These are phyloP conservation scores for Agaricus blazei DNA, from an alignment of 768 basidiomycete species.

Conservation along the genomic window DNA sequence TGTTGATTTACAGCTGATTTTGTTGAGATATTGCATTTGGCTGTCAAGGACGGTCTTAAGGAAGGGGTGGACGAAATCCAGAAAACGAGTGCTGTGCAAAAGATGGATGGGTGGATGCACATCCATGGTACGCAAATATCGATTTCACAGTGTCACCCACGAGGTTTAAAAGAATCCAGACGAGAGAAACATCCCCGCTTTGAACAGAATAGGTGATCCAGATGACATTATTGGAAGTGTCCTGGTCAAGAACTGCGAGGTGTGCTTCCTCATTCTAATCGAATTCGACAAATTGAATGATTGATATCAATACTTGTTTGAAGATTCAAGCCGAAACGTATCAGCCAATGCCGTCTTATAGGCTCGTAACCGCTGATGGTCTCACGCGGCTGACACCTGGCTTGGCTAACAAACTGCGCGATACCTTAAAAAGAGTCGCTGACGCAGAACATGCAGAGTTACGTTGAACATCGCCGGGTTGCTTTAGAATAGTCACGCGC, in stretches of 20 bases:
- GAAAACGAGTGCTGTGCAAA: constrained; percentile 57
- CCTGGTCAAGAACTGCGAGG: constrained; percentile 64
- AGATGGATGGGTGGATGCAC: constrained; percentile 83
- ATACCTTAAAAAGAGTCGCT: not conserved
- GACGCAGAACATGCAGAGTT: not conserved
- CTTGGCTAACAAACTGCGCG: constrained; percentile 30
- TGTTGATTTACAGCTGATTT: constrained; percentile 46
- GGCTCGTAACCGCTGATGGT: constrained; percentile 74
- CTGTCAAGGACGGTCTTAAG: constrained; percentile 46
- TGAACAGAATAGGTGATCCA: constrained; percentile 74
- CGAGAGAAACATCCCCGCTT: constrained; percentile 65
- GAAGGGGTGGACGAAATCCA: constrained; percentile 64
- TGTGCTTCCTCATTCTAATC: constrained; percentile 20
- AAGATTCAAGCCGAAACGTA: constrained; percentile 72
- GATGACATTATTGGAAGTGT: constrained; percentile 83
- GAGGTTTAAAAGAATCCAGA: constrained; percentile 35
- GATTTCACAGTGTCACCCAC: not conserved
- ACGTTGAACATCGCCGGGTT: not conserved
- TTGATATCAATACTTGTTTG: not conserved
- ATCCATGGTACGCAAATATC: constrained; percentile 45
- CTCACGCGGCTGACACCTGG: constrained; percentile 65
- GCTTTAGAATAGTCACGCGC: no score
- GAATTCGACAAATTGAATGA: not conserved
- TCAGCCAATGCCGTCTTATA: constrained; percentile 80
- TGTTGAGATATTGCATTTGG: constrained; percentile 52